phyloP scores from a whole-genome alignment of 768 basidiomycete species.

The Mycena crocata region DNA sequence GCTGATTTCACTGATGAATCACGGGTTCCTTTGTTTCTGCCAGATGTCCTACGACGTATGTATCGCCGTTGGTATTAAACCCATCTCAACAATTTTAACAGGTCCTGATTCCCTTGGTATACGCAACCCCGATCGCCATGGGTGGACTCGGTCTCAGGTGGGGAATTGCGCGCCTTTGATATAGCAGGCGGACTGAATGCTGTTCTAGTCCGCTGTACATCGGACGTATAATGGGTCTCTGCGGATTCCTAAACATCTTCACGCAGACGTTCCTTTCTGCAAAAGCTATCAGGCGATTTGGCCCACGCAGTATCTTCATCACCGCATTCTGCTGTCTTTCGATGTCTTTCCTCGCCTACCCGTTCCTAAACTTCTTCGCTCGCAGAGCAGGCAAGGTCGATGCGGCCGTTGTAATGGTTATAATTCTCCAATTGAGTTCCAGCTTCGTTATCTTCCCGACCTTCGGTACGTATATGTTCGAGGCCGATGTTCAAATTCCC shows the following conservation, averaged over 20 bases:
- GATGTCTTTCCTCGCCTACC: conserved; percentile 29
- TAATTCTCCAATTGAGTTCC: conserved; percentile 30
- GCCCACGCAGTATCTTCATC: conserved; percentile 29
- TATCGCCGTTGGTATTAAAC: too few relatives aligned
- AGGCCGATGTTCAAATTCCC: too few relatives aligned
- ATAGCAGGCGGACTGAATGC: background rate
- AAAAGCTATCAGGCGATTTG: conserved; percentile 20
- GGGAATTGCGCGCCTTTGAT: background rate
- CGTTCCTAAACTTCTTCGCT: conserved; percentile 31
- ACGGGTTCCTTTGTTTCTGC: conserved; percentile 23
- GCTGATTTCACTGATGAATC: conserved; percentile 17
- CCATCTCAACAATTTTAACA: background rate
- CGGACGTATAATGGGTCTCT: conserved; percentile 58
- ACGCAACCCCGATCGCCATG: conserved; percentile 57
- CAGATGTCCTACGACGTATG: conserved; percentile 26
- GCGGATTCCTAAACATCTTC: conserved; percentile 59
- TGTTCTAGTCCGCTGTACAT: conserved; percentile 53
- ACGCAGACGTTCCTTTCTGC: conserved; percentile 45
- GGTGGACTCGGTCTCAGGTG: conserved; percentile 62
- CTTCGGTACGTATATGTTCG: conserved; percentile 28
- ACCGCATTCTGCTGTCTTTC: conserved; percentile 27
- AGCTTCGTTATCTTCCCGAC: conserved; percentile 32
- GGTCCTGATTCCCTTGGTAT: conserved; percentile 33
- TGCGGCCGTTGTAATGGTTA: conserved; percentile 26
- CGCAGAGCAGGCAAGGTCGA: conserved; percentile 31